These are phyloP conservation scores for Neodidymelliopsis sp. DNA, from an alignment of 2,329 filamentous ascomycete species.

Conservation along the genomic window DNA sequence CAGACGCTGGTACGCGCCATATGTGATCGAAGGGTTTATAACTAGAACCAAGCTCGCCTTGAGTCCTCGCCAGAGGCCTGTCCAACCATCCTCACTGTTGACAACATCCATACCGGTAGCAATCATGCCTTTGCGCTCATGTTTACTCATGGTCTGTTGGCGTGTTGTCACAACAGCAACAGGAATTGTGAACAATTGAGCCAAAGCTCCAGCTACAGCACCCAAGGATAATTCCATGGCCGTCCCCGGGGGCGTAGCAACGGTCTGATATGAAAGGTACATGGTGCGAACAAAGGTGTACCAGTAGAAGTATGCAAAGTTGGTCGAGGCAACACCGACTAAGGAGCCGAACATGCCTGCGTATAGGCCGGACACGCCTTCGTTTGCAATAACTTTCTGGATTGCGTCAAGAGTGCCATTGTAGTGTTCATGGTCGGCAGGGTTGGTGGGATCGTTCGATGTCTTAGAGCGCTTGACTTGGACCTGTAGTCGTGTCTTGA, in stretches of 20 bases:
- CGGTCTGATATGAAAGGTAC: constrained; percentile 70
- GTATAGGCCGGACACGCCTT: constrained; percentile 85
- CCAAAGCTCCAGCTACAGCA: constrained; percentile 85
- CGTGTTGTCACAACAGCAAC: constrained; percentile 94
- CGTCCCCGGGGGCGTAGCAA: constrained; percentile 74
- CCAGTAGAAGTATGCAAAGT: constrained; percentile 99
- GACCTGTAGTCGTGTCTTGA: constrained; percentile 96
- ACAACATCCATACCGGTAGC: constrained; percentile 91
- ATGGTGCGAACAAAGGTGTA: constrained; percentile 86
- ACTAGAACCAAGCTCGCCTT: constrained; percentile 96
- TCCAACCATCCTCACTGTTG: constrained; percentile 86
- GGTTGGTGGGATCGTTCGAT: constrained; percentile 45
- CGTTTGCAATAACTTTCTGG: constrained; percentile 78
- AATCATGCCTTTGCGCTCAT: constrained; percentile 82
- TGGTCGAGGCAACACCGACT: constrained; percentile 92
- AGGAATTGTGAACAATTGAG: constrained; percentile 95
- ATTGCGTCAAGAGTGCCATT: constrained; percentile 88
- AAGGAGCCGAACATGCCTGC: constrained; percentile 86
- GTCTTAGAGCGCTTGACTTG: constrained; percentile 73
- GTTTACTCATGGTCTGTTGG: constrained; percentile 89
- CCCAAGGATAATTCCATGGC: constrained; percentile 83
- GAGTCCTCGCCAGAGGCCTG: constrained; percentile 90
- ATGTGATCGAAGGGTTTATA: constrained; percentile 96
- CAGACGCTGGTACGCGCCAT: constrained; percentile 92
- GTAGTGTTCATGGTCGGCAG: constrained; percentile 74